Base-by-base conservation (phyloP, 768 basidiomycete genomes). In the Mycena filopes region DNA sequence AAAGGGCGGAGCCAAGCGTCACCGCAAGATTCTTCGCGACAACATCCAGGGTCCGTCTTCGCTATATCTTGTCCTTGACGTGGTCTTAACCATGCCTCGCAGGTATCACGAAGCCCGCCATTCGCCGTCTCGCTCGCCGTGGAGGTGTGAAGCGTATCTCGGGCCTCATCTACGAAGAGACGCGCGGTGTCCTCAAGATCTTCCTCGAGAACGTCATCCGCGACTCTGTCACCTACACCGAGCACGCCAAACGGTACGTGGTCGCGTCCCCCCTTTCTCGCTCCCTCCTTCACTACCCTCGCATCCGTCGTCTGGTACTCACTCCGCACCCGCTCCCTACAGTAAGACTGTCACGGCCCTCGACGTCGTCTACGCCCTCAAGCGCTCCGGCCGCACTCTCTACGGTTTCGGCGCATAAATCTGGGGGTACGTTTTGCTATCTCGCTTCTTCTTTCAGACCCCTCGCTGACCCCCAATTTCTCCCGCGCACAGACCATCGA, bases 301-400 rank as follows among this genome's bases (percentile, higher is more conserved):
- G 96, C 98, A n/a, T n/a, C n/a, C 74, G 96, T 94, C 33, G 92
- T 94, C 15, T 94, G 93, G 69, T 54, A 93, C 93, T 79, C 89
- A 91, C 43, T 92, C 91, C 48, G 92, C 91, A 31, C 89, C 94
- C 69, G 96, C 94, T 13, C 88, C 97, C 36, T 96, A 96, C 76
- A 95, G 94, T 80, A n/a, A n/a, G n/a, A n/a, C n/a, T n/a, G n/a
- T n/a, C n/a, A n/a, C n/a, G n/a, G n/a, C n/a, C n/a, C 95, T 96
- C n/a, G n/a, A n/a, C n/a, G n/a, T n/a, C n/a, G n/a, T n/a, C n/a
- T n/a, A n/a, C n/a, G n/a, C n/a, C n/a, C n/a, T n/a, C n/a, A n/a
- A n/a, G n/a, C n/a, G n/a, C n/a, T n/a, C n/a, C n/a, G n/a, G n/a
- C n/a, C n/a, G n/a, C n/a, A n/a, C n/a, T n/a, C n/a, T n/a, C n/a